Percentiles rank a stretch among this genome's conserved stretches.
phyloP scores from a whole-genome alignment of 441 rosid species.

The Pelargonium exstipulatum region DNA sequence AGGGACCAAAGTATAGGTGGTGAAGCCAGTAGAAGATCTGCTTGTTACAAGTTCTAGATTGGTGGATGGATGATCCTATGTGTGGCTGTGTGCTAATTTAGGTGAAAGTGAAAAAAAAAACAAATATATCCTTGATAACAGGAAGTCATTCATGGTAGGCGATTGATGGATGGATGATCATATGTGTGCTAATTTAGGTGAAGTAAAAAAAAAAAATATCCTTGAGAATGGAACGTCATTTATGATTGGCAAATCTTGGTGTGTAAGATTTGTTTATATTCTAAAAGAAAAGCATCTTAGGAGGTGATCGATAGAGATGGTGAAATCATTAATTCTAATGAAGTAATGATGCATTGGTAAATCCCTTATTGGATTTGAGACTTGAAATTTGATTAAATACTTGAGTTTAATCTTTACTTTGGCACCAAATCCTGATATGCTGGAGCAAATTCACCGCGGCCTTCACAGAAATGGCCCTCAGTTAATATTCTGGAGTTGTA shows the following conservation, averaged over 20 bases:
- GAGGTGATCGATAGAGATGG: background rate
- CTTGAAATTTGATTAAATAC: background rate
- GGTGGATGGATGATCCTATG: constrained; percentile 7
- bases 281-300: background rate
- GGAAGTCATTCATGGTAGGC: no score
- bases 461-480: background rate
- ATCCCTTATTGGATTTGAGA: background rate
- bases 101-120: no score
- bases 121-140: no score
- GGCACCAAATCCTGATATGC: background rate
- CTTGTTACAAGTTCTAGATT: background rate
- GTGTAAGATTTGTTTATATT: background rate
- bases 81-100: no score
- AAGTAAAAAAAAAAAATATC: no score
- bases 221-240: background rate
- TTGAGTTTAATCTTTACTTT: background rate
- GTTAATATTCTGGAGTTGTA: background rate
- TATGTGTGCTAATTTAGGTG: no score
- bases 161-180: no score
- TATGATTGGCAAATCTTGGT: background rate
- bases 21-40: constrained; percentile 6
- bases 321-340: background rate
- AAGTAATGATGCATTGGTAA: background rate
- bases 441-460: background rate
- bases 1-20: background rate